phyloP scores from a whole-genome alignment of 2,329 filamentous ascomycete genomes.

The Fusarium irregulare region DNA sequence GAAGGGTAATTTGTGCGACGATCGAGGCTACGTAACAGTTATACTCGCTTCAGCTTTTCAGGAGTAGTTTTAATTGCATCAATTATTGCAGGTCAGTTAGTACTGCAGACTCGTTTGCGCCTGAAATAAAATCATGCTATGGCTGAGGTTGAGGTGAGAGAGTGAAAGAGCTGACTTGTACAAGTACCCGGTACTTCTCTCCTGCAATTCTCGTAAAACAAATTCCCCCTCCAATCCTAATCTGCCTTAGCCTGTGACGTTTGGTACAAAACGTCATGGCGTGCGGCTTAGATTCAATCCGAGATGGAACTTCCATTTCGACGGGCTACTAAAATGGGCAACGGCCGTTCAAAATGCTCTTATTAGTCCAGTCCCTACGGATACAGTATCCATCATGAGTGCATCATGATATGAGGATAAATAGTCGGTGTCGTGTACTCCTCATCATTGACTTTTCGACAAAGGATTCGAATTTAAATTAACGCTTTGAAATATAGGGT shows the following conservation, averaged over 20 bases:
- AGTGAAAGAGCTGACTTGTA: neutral
- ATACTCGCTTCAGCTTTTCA: neutral
- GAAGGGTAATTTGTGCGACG: neutral
- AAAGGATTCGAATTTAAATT: neutral
- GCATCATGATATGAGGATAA: neutral
- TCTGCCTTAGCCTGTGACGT: slow-evolving; percentile 23
- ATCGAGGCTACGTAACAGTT: neutral
- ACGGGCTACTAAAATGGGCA: slow-evolving; percentile 22
- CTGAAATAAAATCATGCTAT: neutral
- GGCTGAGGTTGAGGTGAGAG: neutral
- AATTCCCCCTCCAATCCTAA: slow-evolving; percentile 3
- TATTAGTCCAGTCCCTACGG: neutral
- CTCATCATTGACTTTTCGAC: neutral
- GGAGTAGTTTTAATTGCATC: neutral
- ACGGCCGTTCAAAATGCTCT: slow-evolving; percentile 7
- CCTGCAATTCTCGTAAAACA: slow-evolving; percentile 41
- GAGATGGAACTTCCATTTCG: slow-evolving; percentile 25
- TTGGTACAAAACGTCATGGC: slow-evolving; percentile 38
- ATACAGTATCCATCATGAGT: neutral
- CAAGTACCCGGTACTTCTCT: slow-evolving; percentile 29
- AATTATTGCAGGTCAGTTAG: neutral
- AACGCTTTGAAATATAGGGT: neutral
- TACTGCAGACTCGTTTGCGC: neutral
- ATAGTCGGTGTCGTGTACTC: neutral
- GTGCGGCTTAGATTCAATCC: slow-evolving; percentile 37